A percentile compares a stretch with the other conserved stretches of the same genome.
Evolutionary conservation across 805 yeast genomes (phyloP).

Genomic region (Ogataea kodamae): DNA sequence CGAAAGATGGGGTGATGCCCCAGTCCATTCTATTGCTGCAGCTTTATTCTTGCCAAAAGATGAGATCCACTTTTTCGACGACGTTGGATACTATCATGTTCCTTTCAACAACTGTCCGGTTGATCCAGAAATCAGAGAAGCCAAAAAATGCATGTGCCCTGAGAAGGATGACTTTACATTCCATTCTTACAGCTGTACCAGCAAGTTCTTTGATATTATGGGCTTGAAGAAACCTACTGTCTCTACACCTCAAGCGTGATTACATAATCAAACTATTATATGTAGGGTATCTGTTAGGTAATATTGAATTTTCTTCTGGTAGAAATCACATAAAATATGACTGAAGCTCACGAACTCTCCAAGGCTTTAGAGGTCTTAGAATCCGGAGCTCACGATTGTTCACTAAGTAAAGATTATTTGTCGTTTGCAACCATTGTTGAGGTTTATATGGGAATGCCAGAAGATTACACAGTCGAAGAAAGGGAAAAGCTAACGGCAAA

Average conservation of each 20-base stretch:
- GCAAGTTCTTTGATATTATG: slow-evolving; percentile 54
- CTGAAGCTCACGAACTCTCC: slow-evolving; percentile 12
- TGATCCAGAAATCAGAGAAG: slow-evolving; percentile 51
- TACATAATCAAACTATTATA: too few species aligned
- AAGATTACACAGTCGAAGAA: slow-evolving; percentile 45
- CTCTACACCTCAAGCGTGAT: too few species aligned
- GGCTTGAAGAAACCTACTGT: slow-evolving; percentile 59
- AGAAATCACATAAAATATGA: slow-evolving; percentile 1
- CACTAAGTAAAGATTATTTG: slow-evolving; percentile 55
- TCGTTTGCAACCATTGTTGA: slow-evolving; percentile 74
- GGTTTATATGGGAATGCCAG: slow-evolving; percentile 49
- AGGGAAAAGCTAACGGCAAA: slow-evolving; percentile 45
- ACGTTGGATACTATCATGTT: slow-evolving; percentile 79
- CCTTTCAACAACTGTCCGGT: slow-evolving; percentile 83
- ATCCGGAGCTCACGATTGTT: slow-evolving; percentile 28
- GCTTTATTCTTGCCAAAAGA: slow-evolving; percentile 68
- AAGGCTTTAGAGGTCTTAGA: slow-evolving; percentile 18
- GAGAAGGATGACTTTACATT: slow-evolving; percentile 73
- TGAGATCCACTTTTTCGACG: slow-evolving; percentile 75
- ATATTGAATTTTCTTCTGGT: neutral
- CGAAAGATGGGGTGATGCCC: slow-evolving; percentile 95
- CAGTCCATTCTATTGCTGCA: slow-evolving; percentile 86
- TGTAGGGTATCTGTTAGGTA: too few species aligned
- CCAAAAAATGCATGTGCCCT: slow-evolving; percentile 69
- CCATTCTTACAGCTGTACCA: slow-evolving; percentile 69